Evolutionary conservation across 2,329 filamentous ascomycete species (phyloP).

Genomic region (Colletotrichum truncatum): DNA sequence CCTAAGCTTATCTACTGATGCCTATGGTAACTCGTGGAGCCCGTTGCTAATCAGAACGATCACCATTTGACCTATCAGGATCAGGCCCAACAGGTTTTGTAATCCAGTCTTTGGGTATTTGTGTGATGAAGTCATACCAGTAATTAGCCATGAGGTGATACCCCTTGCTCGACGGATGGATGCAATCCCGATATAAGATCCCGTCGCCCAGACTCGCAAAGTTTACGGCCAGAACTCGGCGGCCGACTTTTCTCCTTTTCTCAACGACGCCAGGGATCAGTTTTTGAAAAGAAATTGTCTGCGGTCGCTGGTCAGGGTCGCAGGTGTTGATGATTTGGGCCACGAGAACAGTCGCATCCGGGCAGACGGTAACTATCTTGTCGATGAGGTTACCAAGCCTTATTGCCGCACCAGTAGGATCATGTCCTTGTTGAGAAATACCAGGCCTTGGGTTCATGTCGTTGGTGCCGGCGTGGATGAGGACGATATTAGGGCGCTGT

Average conservation of each 20-base stretch:
- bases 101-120: slow-evolving; percentile 45
- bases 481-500: slow-evolving; percentile 46
- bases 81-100: slow-evolving; percentile 37
- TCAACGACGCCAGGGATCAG: slow-evolving; percentile 42
- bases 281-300: slow-evolving; percentile 37
- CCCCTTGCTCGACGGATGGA: slow-evolving; percentile 45
- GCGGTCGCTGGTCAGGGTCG: slow-evolving; percentile 32
- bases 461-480: slow-evolving; percentile 48
- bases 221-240: slow-evolving; percentile 43
- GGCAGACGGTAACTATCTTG: slow-evolving; percentile 40
- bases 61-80: slow-evolving; percentile 17
- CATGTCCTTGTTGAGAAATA: slow-evolving; percentile 42
- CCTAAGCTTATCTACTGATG: too few relatives aligned
- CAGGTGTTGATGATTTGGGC: slow-evolving; percentile 46
- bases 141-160: slow-evolving; percentile 45
- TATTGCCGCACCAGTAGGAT: slow-evolving; percentile 37
- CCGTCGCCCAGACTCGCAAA: slow-evolving; percentile 38
- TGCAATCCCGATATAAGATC: slow-evolving; percentile 32
- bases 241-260: slow-evolving; percentile 34
- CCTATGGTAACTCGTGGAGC: too few relatives aligned
- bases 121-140: slow-evolving; percentile 46
- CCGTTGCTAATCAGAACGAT: too few relatives aligned
- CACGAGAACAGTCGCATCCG: slow-evolving; percentile 44
- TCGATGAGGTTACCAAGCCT: slow-evolving; percentile 44
- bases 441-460: slow-evolving; percentile 43